A percentile compares a stretch with the other conserved stretches of the same genome.
Conservation (phyloP, 202 grass and related monocot genomes). For the Setaria italica region DNA sequence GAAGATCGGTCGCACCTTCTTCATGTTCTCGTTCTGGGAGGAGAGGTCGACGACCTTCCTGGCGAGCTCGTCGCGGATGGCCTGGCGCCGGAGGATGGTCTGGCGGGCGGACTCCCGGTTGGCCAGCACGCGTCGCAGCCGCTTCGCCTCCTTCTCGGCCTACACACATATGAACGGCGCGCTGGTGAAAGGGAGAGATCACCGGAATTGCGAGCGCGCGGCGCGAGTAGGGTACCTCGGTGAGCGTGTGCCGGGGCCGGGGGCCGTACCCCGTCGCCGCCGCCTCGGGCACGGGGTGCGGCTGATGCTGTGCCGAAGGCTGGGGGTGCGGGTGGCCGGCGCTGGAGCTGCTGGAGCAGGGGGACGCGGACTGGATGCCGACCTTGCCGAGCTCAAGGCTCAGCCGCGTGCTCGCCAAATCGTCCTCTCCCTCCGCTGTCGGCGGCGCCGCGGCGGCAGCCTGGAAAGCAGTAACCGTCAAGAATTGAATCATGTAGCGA, state of each 20-base stretch:
- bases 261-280: constrained; percentile 33
- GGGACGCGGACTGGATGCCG: constrained; percentile 51
- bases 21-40: constrained; percentile 79
- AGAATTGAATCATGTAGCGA: neutral
- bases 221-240: constrained; percentile 44
- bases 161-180: neutral
- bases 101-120: constrained; percentile 90
- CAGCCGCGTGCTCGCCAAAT: constrained; percentile 59
- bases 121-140: constrained; percentile 75
- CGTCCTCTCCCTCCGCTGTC: constrained; percentile 36
- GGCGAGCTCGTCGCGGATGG: constrained; percentile 71
- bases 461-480: too few species aligned
- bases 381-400: constrained; percentile 67
- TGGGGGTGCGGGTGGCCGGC: neutral
- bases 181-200: neutral
- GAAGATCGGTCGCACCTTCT: constrained; percentile 50
- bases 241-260: constrained; percentile 46
- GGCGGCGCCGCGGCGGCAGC: too few species aligned
- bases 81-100: constrained; percentile 82
- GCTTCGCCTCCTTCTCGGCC: constrained; percentile 84
- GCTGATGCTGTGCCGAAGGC: too few species aligned
- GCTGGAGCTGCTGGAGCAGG: constrained; percentile 58
- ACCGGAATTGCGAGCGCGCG: neutral
- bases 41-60: constrained; percentile 70
- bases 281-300: neutral